phyloP scores from a whole-genome alignment of 495 filamentous ascomycete species.

The Gamarada debralockiae region DNA sequence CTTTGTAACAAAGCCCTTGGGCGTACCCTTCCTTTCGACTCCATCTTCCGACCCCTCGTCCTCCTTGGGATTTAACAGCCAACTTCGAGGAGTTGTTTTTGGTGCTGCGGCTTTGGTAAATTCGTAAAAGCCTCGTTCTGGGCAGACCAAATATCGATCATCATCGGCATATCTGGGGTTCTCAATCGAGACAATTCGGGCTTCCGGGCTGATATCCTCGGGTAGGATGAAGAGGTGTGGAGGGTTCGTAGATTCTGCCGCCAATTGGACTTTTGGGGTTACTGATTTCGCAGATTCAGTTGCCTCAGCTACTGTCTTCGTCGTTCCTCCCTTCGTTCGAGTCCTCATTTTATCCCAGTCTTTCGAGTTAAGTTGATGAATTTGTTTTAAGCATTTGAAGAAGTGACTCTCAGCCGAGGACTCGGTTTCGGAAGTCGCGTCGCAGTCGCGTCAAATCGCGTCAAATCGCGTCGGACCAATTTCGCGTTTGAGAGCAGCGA shows the following conservation, averaged over 20 bases:
- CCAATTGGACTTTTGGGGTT: slow-evolving; percentile 21
- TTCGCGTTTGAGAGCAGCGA: neutral
- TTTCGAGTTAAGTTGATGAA: neutral
- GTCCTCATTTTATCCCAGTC: slow-evolving; percentile 17
- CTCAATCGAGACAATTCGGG: slow-evolving; percentile 71
- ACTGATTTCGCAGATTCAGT: slow-evolving; percentile 4
- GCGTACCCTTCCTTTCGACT: slow-evolving; percentile 1
- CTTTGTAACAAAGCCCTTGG: slow-evolving; percentile 37
- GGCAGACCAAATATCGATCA: slow-evolving; percentile 76
- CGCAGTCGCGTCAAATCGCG: neutral
- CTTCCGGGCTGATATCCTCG: slow-evolving; percentile 53
- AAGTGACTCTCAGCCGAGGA: too few species aligned
- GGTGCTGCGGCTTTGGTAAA: slow-evolving; percentile 74
- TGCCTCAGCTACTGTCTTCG: slow-evolving; percentile 14
- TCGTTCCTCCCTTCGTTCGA: slow-evolving; percentile 22
- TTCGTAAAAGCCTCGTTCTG: slow-evolving; percentile 76
- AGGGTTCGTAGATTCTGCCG: slow-evolving; percentile 33
- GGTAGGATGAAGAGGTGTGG: slow-evolving; percentile 82
- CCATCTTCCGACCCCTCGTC: slow-evolving; percentile 12
- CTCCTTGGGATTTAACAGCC: slow-evolving; percentile 46
- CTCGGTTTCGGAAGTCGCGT: too few species aligned
- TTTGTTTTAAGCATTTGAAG: neutral
- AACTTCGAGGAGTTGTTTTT: slow-evolving; percentile 56
- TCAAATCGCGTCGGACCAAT: neutral
- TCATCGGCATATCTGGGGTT: slow-evolving; percentile 66